Percentiles rank a stretch among this genome's conserved stretches.
phyloP scores from a whole-genome alignment of 1,284 basidiomycete genomes.

The Ceratobasidium sp. region DNA sequence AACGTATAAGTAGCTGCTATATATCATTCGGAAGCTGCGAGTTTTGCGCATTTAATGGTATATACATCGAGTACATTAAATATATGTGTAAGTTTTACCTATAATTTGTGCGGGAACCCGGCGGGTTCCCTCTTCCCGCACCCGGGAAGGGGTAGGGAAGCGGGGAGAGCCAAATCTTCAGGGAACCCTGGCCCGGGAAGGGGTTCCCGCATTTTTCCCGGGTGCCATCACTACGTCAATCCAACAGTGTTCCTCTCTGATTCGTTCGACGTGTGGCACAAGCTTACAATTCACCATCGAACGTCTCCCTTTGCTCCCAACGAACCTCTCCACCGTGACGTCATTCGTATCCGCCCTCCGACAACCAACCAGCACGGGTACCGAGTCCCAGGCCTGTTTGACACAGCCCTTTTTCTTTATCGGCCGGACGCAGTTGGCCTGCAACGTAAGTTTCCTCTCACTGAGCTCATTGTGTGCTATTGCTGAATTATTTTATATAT shows the following conservation, averaged over 20 bases:
- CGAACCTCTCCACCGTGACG: background rate
- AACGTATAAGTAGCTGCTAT: too few species aligned
- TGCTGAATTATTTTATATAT: background rate
- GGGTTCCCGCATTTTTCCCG: too few species aligned
- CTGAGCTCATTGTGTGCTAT: background rate
- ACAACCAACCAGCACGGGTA: background rate
- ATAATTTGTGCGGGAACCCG: too few species aligned
- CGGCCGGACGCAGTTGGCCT: background rate
- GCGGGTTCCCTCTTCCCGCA: too few species aligned
- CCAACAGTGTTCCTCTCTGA: background rate
- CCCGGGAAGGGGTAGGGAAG: too few species aligned
- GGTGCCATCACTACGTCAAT: too few species aligned
- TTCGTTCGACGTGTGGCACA: slow-evolving; percentile 15
- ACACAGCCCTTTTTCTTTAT: slow-evolving; percentile 10
- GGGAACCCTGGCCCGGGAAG: too few species aligned
- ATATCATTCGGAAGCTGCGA: too few species aligned
- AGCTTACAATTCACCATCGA: background rate
- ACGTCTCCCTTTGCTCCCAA: background rate
- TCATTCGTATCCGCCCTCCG: background rate
- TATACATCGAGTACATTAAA: too few species aligned
- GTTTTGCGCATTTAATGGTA: too few species aligned
- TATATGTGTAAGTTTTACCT: too few species aligned
- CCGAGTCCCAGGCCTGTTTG: background rate
- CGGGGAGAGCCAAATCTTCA: too few species aligned
- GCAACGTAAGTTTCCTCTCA: background rate